A percentile compares a stretch with the other conserved stretches of the same genome.
These are phyloP conservation scores for Sarocladiaceae sp. DNA, from an alignment of 2,329 filamentous ascomycete genomes.

Conservation along the genomic window DNA sequence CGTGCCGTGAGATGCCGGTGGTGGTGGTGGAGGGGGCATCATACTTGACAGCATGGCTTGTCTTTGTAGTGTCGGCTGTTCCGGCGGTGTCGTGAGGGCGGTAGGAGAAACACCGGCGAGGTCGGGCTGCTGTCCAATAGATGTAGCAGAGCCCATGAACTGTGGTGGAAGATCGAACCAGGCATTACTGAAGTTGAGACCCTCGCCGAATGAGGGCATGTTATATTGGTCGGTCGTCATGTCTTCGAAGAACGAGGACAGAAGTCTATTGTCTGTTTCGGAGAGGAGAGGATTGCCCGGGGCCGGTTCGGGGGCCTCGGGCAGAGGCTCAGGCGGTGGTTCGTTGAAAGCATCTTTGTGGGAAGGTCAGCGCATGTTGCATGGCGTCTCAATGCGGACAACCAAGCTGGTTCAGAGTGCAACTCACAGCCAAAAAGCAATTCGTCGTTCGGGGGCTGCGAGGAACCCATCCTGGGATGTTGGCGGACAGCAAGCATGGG, in stretches of 20 bases:
- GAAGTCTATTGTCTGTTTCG: slow-evolving; percentile 54
- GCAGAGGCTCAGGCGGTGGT: slow-evolving; percentile 36
- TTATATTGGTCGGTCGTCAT: slow-evolving; percentile 48
- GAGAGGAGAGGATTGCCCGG: slow-evolving; percentile 62
- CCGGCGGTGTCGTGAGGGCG: background rate
- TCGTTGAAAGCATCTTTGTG: slow-evolving; percentile 40
- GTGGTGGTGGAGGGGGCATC: slow-evolving; percentile 33
- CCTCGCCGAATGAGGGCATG: slow-evolving; percentile 46
- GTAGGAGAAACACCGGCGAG: background rate
- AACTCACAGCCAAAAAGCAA: slow-evolving; percentile 66
- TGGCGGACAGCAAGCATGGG: slow-evolving; percentile 52
- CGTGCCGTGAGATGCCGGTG: slow-evolving; percentile 18
- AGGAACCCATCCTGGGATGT: slow-evolving; percentile 55
- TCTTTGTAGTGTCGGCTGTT: background rate
- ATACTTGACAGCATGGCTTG: slow-evolving; percentile 23
- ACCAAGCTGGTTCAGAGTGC: slow-evolving; percentile 11
- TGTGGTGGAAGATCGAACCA: slow-evolving; percentile 59
- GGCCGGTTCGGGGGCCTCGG: slow-evolving; percentile 55
- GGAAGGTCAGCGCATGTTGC: slow-evolving; percentile 21
- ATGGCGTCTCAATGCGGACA: background rate
- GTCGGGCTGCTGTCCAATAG: slow-evolving; percentile 50
- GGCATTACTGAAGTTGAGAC: slow-evolving; percentile 43
- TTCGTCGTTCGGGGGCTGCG: slow-evolving; percentile 47
- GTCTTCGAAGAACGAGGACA: slow-evolving; percentile 55
- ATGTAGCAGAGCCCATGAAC: slow-evolving; percentile 63